Percentiles rank a stretch among this genome's conserved stretches.
Conservation (phyloP, 2,329 filamentous ascomycete genomes). For the Tricladium varicosporioides region DNA sequence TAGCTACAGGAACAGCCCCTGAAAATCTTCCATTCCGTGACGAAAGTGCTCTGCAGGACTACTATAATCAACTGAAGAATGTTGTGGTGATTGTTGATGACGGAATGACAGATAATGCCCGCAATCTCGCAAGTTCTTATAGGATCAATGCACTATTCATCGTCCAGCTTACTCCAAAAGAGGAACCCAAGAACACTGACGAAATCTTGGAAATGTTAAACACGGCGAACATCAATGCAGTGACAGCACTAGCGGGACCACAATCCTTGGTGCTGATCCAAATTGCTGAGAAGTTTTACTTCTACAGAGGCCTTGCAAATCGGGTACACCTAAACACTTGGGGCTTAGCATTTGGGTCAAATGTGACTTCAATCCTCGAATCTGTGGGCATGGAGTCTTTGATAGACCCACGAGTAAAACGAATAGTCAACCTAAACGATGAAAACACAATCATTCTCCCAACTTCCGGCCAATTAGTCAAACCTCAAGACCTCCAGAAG, state of each 20-base stretch:
- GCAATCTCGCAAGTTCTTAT: conserved; percentile 28
- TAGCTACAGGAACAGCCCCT: conserved; percentile 17
- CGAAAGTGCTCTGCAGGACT: conserved; percentile 18
- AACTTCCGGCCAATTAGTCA: conserved; percentile 5
- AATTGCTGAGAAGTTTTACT: conserved; percentile 27
- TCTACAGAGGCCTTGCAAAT: conserved; percentile 28
- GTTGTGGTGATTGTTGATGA: conserved; percentile 32
- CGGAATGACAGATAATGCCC: conserved; percentile 34
- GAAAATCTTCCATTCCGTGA: conserved; percentile 20
- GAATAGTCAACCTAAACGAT: conserved; percentile 19
- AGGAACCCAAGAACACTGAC: conserved; percentile 4
- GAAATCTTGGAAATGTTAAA: conserved; percentile 23
- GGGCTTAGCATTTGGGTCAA: conserved; percentile 22
- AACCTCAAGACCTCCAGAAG: conserved; percentile 15
- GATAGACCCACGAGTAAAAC: conserved; percentile 17
- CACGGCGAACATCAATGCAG: conserved; percentile 28
- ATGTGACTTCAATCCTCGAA: conserved; percentile 23
- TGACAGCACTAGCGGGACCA: conserved; percentile 29
- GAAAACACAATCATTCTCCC: conserved; percentile 20
- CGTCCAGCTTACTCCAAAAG: conserved; percentile 15
- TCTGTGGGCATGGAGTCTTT: conserved; percentile 14
- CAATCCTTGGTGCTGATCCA: conserved; percentile 28
- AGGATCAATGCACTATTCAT: conserved; percentile 33
- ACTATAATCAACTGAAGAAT: conserved; percentile 22
- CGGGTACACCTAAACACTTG: conserved; percentile 20